Percentiles rank a stretch among this genome's conserved stretches.
Conservation (phyloP, 2,329 filamentous ascomycete genomes). For the Alternaria brassicicola region DNA sequence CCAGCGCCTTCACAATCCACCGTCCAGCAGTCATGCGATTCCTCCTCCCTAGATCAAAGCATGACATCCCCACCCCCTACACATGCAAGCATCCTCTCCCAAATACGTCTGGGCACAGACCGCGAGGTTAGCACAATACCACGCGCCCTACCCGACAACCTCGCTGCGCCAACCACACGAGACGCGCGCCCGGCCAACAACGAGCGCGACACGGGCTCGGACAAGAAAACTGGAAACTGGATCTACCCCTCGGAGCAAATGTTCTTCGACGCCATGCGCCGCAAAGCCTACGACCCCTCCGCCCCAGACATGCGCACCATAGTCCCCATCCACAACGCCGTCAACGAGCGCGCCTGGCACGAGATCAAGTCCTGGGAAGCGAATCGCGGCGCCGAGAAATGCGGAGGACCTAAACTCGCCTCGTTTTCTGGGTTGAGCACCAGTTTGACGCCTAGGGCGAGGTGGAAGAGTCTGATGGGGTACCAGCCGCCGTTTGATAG, state of each 20-base stretch:
- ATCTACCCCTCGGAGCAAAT: slow-evolving; percentile 96
- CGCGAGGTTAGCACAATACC: slow-evolving; percentile 52
- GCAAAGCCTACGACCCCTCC: slow-evolving; percentile 78
- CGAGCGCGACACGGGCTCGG: slow-evolving; percentile 72
- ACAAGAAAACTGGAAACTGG: slow-evolving; percentile 81
- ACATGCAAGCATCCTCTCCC: slow-evolving; percentile 30
- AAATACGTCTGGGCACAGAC: slow-evolving; percentile 51
- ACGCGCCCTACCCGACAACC: slow-evolving; percentile 37
- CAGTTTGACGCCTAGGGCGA: slow-evolving; percentile 77
- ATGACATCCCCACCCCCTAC: slow-evolving; percentile 29
- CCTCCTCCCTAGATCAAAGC: slow-evolving; percentile 44
- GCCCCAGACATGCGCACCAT: slow-evolving; percentile 85
- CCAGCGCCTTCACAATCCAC: slow-evolving; percentile 19
- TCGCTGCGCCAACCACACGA: slow-evolving; percentile 37
- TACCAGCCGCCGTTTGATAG: slow-evolving; percentile 92
- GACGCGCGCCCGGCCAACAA: slow-evolving; percentile 66
- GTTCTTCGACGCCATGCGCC: slow-evolving; percentile 96
- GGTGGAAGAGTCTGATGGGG: slow-evolving; percentile 82
- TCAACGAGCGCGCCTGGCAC: slow-evolving; percentile 94
- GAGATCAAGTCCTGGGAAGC: slow-evolving; percentile 91
- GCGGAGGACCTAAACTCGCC: slow-evolving; percentile 79
- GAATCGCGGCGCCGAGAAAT: slow-evolving; percentile 65
- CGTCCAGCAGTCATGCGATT: slow-evolving; percentile 47
- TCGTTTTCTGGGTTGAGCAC: slow-evolving; percentile 75
- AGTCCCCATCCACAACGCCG: slow-evolving; percentile 96